These are phyloP conservation scores for Wickerhamiella kazuoi DNA, from an alignment of 805 yeast genomes.

Conservation along the genomic window DNA sequence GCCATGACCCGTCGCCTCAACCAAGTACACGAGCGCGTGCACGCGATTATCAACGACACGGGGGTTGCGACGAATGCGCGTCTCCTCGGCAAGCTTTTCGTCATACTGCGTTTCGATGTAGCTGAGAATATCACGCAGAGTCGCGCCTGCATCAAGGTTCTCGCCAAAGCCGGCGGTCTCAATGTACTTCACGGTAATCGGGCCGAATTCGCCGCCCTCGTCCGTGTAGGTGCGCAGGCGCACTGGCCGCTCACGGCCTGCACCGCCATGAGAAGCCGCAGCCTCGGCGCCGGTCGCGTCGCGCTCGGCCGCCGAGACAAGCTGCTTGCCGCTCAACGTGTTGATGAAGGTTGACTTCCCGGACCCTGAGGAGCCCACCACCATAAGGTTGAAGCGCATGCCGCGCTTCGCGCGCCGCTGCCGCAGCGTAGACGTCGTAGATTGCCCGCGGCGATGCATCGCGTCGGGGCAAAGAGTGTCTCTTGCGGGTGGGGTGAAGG, in stretches of 20 bases:
- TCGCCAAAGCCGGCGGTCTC: constrained; percentile 71
- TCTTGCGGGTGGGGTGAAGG: too few species aligned
- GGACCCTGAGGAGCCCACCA: constrained; percentile 74
- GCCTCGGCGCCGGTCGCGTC: constrained; percentile 8
- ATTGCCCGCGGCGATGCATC: constrained; percentile 4
- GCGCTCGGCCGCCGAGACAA: constrained; percentile 27
- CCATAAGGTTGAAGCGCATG: constrained; percentile 70
- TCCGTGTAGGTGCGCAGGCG: constrained; percentile 15
- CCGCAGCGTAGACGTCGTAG: constrained; percentile 23
- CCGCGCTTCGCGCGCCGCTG: constrained; percentile 73
- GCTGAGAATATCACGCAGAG: constrained; percentile 32
- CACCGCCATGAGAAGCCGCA: constrained; percentile 9
- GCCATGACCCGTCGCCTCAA: constrained; percentile 41
- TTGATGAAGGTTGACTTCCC: constrained; percentile 90
- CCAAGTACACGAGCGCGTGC: constrained; percentile 62
- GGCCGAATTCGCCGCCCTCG: constrained; percentile 13
- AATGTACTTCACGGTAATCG: constrained; percentile 33
- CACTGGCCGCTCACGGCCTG: constrained; percentile 16
- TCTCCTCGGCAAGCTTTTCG: constrained; percentile 53
- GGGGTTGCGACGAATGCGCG: constrained; percentile 55
- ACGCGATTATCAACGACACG: constrained; percentile 55
- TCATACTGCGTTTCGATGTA: constrained; percentile 59
- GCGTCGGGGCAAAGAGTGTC: too few species aligned
- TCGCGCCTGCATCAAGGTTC: constrained; percentile 42
- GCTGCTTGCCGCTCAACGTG: constrained; percentile 69